These are phyloP conservation scores for Zymoseptoria tritici DNA, from an alignment of 2,329 filamentous ascomycete genomes.

Conservation along the genomic window DNA sequence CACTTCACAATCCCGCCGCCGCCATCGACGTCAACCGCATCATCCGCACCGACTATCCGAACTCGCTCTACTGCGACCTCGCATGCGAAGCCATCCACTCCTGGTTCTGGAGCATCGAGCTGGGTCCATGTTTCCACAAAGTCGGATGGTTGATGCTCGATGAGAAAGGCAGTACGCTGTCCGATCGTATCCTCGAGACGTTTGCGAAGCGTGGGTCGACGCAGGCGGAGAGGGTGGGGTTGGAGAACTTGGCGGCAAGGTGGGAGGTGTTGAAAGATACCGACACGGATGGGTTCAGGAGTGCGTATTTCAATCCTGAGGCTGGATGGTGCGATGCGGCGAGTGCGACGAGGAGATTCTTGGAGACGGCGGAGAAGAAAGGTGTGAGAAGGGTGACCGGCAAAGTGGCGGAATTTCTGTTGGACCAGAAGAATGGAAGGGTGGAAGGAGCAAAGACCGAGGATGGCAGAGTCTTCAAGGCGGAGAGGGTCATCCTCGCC, in stretches of 20 bases:
- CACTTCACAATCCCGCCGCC: conserved; percentile 38
- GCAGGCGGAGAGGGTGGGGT: conserved; percentile 36
- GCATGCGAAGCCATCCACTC: conserved; percentile 35
- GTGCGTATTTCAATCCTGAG: conserved; percentile 44
- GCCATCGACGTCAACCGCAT: conserved; percentile 28
- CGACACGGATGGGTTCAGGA: conserved; percentile 32
- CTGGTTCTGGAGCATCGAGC: conserved; percentile 28
- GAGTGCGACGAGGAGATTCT: conserved; percentile 39
- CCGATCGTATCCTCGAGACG: conserved; percentile 46
- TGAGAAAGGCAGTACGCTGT: conserved; percentile 27
- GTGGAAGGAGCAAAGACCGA: conserved; percentile 42
- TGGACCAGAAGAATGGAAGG: conserved; percentile 21
- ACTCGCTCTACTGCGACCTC: conserved; percentile 24
- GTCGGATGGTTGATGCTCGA: conserved; percentile 52
- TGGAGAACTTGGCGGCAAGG: conserved; percentile 32
- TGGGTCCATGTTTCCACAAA: conserved; percentile 47
- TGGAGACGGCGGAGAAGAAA: conserved; percentile 36
- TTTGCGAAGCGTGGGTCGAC: conserved; percentile 41
- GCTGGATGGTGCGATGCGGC: conserved; percentile 50
- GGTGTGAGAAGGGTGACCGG: conserved; percentile 42
- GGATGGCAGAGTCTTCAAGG: conserved; percentile 42
- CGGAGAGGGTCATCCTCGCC: conserved; percentile 48
- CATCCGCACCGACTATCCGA: conserved; percentile 27
- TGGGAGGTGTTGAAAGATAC: conserved; percentile 36
- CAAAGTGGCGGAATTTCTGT: conserved; percentile 39